A percentile compares a stretch with the other conserved stretches of the same genome.
Conservation (phyloP, 768 basidiomycete species). For the Zangia roseola region DNA sequence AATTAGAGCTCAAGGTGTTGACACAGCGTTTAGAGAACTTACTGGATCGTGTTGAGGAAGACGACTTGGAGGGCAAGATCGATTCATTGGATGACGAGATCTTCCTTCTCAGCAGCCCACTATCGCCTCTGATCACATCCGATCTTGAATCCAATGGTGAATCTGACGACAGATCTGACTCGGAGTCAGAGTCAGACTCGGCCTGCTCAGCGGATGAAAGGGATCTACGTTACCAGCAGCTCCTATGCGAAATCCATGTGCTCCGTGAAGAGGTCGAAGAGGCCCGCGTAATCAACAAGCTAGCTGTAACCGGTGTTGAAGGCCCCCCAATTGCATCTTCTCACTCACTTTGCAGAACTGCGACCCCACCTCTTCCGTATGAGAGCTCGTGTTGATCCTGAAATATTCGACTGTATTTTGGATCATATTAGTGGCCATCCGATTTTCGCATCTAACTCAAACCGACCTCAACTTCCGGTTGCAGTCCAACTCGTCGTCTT, state of each 20-base stretch:
- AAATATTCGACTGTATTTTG: conserved; percentile 25
- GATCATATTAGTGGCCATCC: conserved; percentile 18
- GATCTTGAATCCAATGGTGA: no score
- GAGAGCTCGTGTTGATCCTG: conserved; percentile 24
- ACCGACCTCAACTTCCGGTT: conserved; percentile 23
- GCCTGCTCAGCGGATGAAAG: not conserved
- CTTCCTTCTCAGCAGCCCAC: not conserved
- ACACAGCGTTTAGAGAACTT: no score
- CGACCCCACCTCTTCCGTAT: conserved; percentile 22
- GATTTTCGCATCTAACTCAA: conserved; percentile 21
- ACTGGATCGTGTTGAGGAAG: not conserved
- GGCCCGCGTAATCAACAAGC: not conserved
- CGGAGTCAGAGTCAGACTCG: not conserved
- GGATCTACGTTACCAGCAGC: not conserved
- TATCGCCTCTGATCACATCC: not conserved
- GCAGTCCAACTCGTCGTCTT: conserved; percentile 31
- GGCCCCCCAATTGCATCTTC: conserved; percentile 3
- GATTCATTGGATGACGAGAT: not conserved
- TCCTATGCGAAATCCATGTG: not conserved
- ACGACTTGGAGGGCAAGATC: not conserved
- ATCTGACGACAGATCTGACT: no score
- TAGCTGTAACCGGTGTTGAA: not conserved
- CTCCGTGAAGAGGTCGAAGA: not conserved
- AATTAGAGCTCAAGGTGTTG: not conserved
- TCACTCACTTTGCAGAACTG: conserved; percentile 2